Base-by-base conservation (phyloP, 345 rosid genomes). In the Euphorbia lathyris region DNA sequence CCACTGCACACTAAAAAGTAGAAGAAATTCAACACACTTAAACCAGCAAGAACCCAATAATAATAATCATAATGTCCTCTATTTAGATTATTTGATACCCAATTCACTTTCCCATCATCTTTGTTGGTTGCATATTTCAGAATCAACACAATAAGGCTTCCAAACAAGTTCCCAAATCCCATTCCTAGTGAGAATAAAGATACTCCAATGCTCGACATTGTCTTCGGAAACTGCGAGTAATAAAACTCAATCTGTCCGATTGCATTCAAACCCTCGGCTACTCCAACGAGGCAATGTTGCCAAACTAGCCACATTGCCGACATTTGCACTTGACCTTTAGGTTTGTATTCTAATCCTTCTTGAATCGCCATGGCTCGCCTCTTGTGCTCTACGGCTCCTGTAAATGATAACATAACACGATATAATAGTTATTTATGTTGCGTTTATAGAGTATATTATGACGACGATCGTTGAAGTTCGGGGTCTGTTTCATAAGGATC, bases 191-290 rank as follows among this genome's bases (percentile, higher is more conserved):
- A 1, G 3, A 81, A 57, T 5, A 85, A 78, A 0, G 86, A 80
- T 45, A 82, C 74, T 23, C 75, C 89, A 12, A 87, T 76, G 72
- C 84, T 82, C 0, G 83, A 47, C 92, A 87, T 85, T 26, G 79
- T 73, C 76, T 78, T 85, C 0, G 88, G 88, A 43, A 87, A 81
- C 68, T 85, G 83, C 4, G 88, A 76, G 72, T 82, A 87, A 38
- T 79, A 87, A 48, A 85, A 87, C 58, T 87, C 85, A 3, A 83
- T 74, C 36, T 83, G 92, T 32, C 86, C 86, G 9, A 85, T 85
- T 14, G 80, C 83, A 45, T 73, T 81, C 12, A 85, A 74, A 1
- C 74, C 89, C 74, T 87, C 86, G 0, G 82, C 85, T 20, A 85
- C 11, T n/a, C 89, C 89, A 0, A 20, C 23, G 6, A 87, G 72